These are phyloP conservation scores for Atkinsonella texensis DNA, from an alignment of 2,329 filamentous ascomycete species.

Conservation along the genomic window DNA sequence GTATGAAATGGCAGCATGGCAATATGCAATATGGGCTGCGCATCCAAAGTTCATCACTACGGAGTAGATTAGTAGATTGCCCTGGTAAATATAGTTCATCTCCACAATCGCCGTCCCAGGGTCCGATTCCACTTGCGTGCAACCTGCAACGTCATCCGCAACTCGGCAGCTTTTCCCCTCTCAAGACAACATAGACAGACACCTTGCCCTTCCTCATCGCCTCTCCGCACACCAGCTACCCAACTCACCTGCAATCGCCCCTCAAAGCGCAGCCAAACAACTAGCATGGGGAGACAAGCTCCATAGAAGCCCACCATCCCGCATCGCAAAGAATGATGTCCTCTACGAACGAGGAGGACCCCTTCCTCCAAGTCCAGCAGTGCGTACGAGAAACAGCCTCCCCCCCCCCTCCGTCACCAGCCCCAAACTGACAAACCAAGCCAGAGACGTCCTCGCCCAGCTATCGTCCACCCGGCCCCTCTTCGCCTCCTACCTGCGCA, in stretches of 20 bases:
- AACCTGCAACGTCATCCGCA: too few relatives aligned
- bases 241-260: too few relatives aligned
- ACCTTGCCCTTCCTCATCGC: neutral
- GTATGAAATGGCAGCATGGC: too few relatives aligned
- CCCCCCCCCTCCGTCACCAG: slow-evolving; percentile 1
- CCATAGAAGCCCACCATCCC: neutral
- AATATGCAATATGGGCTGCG: too few relatives aligned
- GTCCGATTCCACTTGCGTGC: too few relatives aligned
- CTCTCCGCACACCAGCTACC: too few relatives aligned
- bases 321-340: slow-evolving; percentile 44
- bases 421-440: neutral
- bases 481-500: slow-evolving; percentile 90
- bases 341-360: slow-evolving; percentile 54
- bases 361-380: slow-evolving; percentile 63
- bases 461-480: slow-evolving; percentile 72
- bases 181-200: too few relatives aligned
- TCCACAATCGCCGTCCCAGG: too few relatives aligned
- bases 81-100: too few relatives aligned
- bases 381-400: slow-evolving; percentile 22
- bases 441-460: slow-evolving; percentile 76
- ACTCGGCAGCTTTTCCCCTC: neutral
- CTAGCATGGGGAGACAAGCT: neutral
- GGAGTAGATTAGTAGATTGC: too few relatives aligned
- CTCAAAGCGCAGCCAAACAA: neutral
- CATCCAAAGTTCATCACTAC: too few relatives aligned